Conservation (phyloP, 306 rosid species). For the Vigna unguiculata region DNA sequence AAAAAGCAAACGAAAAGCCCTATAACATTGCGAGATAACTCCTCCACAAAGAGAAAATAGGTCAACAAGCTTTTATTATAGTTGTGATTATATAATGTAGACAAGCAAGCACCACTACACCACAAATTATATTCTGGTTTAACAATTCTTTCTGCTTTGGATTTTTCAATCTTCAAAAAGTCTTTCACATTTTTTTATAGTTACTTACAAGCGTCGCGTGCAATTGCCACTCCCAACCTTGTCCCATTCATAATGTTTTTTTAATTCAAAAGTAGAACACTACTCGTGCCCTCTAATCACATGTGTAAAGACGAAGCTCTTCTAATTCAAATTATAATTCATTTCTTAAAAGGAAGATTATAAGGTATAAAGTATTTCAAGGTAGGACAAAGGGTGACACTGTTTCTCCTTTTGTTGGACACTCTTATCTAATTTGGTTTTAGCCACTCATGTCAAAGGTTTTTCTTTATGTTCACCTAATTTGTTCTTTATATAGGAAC, state of each 20-base stretch:
- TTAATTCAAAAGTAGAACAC: conserved; percentile 48
- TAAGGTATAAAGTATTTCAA: conserved; percentile 43
- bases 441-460: conserved; percentile 42
- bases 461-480: conserved; percentile 44
- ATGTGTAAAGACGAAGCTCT: conserved; percentile 44
- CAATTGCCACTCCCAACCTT: conserved; percentile 47
- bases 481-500: conserved; percentile 40
- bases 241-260: conserved; percentile 44
- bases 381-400: conserved; percentile 45
- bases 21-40: conserved; percentile 45
- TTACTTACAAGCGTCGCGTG: conserved; percentile 54
- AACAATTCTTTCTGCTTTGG: conserved; percentile 49
- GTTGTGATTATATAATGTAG: conserved; percentile 43
- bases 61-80: conserved; percentile 46
- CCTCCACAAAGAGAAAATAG: conserved; percentile 47
- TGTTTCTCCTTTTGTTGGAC: conserved; percentile 40
- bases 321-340: conserved; percentile 39
- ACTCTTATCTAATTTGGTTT: conserved; percentile 43
- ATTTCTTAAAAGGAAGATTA: conserved; percentile 31
- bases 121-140: conserved; percentile 46
- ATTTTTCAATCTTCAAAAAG: conserved; percentile 43
- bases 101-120: conserved; percentile 51
- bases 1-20: conserved; percentile 31
- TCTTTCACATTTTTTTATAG: conserved; percentile 35
- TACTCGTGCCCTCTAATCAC: conserved; percentile 47